Percentiles rank a stretch among this genome's conserved stretches.
phyloP scores from a whole-genome alignment of 441 rosid species.

The Populus hybrid region DNA sequence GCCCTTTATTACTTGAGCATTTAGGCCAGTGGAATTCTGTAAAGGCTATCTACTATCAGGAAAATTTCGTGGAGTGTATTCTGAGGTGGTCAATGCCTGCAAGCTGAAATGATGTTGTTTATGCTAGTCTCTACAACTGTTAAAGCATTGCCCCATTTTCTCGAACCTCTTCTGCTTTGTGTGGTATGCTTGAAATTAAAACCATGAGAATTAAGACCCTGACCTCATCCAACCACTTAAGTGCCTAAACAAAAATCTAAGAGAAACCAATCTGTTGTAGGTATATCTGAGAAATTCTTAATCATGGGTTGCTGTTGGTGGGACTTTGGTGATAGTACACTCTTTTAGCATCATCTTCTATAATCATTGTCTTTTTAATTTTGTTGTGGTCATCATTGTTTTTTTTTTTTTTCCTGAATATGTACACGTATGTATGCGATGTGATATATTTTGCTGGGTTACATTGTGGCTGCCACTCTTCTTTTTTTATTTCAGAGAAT shows the following conservation, averaged over 20 bases:
- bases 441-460: background rate
- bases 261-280: background rate
- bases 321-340: background rate
- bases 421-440: background rate
- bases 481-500: slow-evolving; percentile 59
- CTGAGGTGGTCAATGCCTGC: background rate
- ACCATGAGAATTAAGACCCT: background rate
- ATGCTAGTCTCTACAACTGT: background rate
- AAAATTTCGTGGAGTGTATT: background rate
- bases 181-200: background rate
- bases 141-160: background rate
- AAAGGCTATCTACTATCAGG: background rate
- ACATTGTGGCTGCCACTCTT: slow-evolving; percentile 2
- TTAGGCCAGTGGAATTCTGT: background rate
- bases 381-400: background rate
- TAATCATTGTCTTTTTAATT: background rate
- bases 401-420: background rate
- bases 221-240: background rate
- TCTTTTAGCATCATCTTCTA: background rate
- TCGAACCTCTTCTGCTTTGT: background rate
- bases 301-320: background rate
- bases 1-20: background rate
- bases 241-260: background rate
- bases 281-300: background rate
- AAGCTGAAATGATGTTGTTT: background rate